These are phyloP conservation scores for Phytophthora pinifolia DNA, from an alignment of 352 stramenopile species.

Conservation along the genomic window DNA sequence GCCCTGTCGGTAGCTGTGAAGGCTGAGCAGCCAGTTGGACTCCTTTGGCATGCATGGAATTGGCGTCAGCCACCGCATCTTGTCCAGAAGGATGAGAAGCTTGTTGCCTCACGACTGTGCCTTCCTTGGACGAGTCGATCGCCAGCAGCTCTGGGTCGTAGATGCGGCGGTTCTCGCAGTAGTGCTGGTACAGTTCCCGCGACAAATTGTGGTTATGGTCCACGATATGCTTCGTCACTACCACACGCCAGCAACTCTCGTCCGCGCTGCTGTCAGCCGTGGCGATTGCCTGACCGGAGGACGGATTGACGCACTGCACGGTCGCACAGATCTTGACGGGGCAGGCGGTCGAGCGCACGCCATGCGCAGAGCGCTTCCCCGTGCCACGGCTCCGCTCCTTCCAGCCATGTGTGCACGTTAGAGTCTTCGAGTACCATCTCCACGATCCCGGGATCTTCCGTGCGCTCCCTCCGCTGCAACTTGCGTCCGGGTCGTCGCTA, in stretches of 20 bases:
- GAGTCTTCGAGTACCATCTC: constrained; percentile 83
- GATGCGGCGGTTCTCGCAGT: constrained; percentile 77
- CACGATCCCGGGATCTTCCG: constrained; percentile 61
- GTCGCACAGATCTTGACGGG: constrained; percentile 83
- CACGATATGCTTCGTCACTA: constrained; percentile 74
- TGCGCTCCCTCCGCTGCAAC: constrained; percentile 11
- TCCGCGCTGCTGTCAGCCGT: neutral
- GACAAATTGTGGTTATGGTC: constrained; percentile 87
- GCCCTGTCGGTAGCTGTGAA: constrained; percentile 25
- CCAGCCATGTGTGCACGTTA: constrained; percentile 83
- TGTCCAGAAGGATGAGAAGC: constrained; percentile 5
- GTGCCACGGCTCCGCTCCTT: constrained; percentile 69
- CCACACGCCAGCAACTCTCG: constrained; percentile 52
- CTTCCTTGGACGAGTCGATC: constrained; percentile 49
- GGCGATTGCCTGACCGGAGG: constrained; percentile 2
- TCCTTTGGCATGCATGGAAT: constrained; percentile 1
- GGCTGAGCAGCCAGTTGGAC: constrained; percentile 10
- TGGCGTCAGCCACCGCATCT: neutral
- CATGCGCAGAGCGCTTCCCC: constrained; percentile 64
- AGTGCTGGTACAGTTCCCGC: constrained; percentile 68
- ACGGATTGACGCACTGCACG: constrained; percentile 48
- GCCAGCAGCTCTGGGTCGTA: constrained; percentile 70
- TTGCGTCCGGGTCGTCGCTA: constrained; percentile 24
- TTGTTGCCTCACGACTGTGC: constrained; percentile 28
- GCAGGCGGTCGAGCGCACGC: constrained; percentile 64